phyloP scores from a whole-genome alignment of 495 filamentous ascomycete species.

The Hypomontagnella submonticulosa region DNA sequence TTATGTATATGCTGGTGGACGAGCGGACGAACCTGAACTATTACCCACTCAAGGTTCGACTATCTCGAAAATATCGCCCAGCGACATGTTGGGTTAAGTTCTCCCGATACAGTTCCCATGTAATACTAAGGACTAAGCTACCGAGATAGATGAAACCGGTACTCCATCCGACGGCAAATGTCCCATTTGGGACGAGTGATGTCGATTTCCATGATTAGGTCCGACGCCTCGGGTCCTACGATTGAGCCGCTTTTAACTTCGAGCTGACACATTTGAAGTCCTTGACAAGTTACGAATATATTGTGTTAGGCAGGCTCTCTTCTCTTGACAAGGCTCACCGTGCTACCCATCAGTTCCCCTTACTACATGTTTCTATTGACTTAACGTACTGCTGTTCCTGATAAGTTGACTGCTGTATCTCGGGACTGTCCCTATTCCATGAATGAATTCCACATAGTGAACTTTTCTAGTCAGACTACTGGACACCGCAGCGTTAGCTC shows the following conservation, averaged over 20 bases:
- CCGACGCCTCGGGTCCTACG: slow-evolving; percentile 7
- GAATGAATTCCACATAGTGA: slow-evolving; percentile 19
- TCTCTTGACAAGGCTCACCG: neutral
- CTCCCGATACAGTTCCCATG: slow-evolving; percentile 5
- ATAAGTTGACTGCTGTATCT: neutral
- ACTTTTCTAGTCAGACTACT: slow-evolving; percentile 2
- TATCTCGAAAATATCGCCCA: slow-evolving; percentile 1
- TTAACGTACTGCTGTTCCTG: slow-evolving; percentile 1
- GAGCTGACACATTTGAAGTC: slow-evolving; percentile 21
- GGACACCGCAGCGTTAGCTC: neutral
- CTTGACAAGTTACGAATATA: neutral
- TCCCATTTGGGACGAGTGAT: slow-evolving; percentile 13
- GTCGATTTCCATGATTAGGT: slow-evolving; percentile 11
- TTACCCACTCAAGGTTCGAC: neutral
- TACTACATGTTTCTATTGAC: slow-evolving; percentile 7
- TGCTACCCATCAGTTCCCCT: neutral
- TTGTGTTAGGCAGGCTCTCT: neutral
- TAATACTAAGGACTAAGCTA: neutral
- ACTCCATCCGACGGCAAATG: slow-evolving; percentile 15
- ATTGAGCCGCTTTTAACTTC: slow-evolving; percentile 22
- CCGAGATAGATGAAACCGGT: slow-evolving; percentile 24
- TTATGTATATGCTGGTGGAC: slow-evolving; percentile 21
- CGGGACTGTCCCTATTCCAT: slow-evolving; percentile 17
- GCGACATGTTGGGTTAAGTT: slow-evolving; percentile 19
- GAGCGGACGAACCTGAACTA: neutral